Percentiles rank a stretch among this genome's conserved stretches.
phyloP scores from a whole-genome alignment of 306 rosid genomes.

The Abrus precatorius region DNA sequence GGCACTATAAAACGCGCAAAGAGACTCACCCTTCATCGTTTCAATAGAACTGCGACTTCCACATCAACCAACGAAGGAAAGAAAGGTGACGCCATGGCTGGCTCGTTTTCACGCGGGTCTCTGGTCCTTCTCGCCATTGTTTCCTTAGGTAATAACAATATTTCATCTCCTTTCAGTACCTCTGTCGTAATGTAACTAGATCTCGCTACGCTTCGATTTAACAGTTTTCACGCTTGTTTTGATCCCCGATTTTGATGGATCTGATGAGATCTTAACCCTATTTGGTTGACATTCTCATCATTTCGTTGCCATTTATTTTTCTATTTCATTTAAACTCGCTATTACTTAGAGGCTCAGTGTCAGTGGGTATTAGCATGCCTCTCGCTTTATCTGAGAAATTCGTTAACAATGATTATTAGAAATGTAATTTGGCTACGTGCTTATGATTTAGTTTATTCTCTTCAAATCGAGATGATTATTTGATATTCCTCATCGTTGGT shows the following conservation, averaged over 20 bases:
- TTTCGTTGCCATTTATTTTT: not conserved
- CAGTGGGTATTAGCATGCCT: not conserved
- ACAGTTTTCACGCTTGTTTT: not conserved
- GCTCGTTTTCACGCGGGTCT: slow-evolving; percentile 74
- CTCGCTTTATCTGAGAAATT: not conserved
- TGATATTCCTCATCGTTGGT: not conserved
- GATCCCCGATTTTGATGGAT: slow-evolving; percentile 13
- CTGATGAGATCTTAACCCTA: slow-evolving; percentile 25
- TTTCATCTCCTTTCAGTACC: slow-evolving; percentile 34
- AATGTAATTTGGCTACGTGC: not conserved
- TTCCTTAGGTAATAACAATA: slow-evolving; percentile 62
- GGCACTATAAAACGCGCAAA: slow-evolving; percentile 50
- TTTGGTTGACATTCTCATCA: not conserved
- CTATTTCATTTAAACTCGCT: not conserved
- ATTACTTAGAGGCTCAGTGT: not conserved
- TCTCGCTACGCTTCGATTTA: slow-evolving; percentile 31
- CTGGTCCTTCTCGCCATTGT: slow-evolving; percentile 70
- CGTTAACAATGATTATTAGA: not conserved
- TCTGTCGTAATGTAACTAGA: slow-evolving; percentile 41
- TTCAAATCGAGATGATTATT: too few relatives aligned
- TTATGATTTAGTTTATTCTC: not conserved
- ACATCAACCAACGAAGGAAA: not conserved
- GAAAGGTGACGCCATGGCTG: slow-evolving; percentile 62
- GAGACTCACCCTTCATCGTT: not conserved
- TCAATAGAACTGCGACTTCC: not conserved